Conservation (phyloP, 1,139 yeast genomes). For the Diutina rugosa region DNA sequence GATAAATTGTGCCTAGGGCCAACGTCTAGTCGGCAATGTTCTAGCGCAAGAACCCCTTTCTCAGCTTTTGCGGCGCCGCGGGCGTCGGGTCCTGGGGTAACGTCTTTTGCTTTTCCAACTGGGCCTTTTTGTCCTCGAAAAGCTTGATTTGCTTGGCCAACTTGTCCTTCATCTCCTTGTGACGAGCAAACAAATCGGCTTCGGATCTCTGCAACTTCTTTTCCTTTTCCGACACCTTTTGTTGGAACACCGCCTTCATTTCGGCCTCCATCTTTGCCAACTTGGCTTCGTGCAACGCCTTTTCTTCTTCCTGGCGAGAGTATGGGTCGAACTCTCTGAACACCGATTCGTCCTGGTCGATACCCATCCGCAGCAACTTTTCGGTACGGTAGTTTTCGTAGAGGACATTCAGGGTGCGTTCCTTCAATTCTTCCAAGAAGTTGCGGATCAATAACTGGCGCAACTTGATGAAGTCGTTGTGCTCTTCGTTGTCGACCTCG, state of each 20-base stretch:
- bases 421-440: conserved; percentile 90
- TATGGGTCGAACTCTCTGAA: conserved; percentile 93
- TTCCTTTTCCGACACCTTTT: conserved; percentile 93
- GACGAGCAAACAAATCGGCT: conserved; percentile 90
- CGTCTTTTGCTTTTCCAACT: conserved; percentile 58
- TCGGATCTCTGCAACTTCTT: conserved; percentile 94
- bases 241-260: conserved; percentile 95
- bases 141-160: conserved; percentile 77
- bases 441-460: conserved; percentile 84
- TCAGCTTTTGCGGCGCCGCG: conserved; percentile 30
- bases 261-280: conserved; percentile 91
- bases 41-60: conserved; percentile 43
- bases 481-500: conserved; percentile 91
- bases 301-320: conserved; percentile 88
- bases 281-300: conserved; percentile 85
- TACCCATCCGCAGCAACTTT: conserved; percentile 72
- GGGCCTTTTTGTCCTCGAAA: conserved; percentile 82
- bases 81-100: conserved; percentile 38
- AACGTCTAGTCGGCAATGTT: too few relatives aligned
- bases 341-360: conserved; percentile 83
- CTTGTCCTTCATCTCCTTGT: conserved; percentile 94
- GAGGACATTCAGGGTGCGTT: conserved; percentile 60
- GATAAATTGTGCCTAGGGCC: too few relatives aligned
- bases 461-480: conserved; percentile 84
- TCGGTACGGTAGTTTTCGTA: conserved; percentile 87